Conservation (phyloP, 352 stramenopile genomes). For the Pythium utonaiense region DNA sequence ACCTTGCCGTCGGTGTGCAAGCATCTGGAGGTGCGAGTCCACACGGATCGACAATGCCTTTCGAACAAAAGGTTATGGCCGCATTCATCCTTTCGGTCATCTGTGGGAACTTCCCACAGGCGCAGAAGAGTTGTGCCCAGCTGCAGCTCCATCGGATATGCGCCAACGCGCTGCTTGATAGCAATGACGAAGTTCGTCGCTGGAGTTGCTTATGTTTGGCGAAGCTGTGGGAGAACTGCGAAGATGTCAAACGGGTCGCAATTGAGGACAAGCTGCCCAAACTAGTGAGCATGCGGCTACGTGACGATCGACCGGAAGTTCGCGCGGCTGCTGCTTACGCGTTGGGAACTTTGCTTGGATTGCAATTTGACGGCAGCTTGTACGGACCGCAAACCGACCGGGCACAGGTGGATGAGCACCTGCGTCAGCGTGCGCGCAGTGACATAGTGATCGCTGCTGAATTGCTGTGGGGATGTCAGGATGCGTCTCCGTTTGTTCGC, state of each 20-base stretch:
- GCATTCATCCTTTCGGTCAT: conserved; percentile 96
- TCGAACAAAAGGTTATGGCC: conserved; percentile 93
- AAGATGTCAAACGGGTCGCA: conserved; percentile 80
- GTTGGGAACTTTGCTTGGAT: conserved; percentile 89
- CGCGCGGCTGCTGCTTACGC: conserved; percentile 92
- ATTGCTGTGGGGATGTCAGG: conserved; percentile 58
- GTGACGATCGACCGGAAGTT: conserved; percentile 88
- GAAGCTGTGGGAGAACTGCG: conserved; percentile 94
- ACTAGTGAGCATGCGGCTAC: conserved; percentile 75
- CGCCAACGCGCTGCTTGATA: conserved; percentile 55
- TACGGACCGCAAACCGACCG: conserved; percentile 34
- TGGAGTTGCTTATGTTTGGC: conserved; percentile 92
- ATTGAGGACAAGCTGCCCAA: conserved; percentile 87
- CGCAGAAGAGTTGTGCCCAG: conserved; percentile 92
- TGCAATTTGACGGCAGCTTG: conserved; percentile 57
- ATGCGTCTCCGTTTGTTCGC: conserved; percentile 83
- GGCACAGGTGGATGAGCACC: conserved; percentile 51
- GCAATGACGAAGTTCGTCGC: conserved; percentile 68
- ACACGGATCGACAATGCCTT: conserved; percentile 42
- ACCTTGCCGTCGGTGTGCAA: conserved; percentile 79
- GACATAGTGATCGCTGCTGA: conserved; percentile 73
- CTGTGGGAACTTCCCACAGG: conserved; percentile 89
- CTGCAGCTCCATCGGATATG: conserved; percentile 86
- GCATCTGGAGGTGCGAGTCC: conserved; percentile 13
- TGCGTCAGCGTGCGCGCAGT: conserved; percentile 50